A percentile compares a stretch with the other conserved stretches of the same genome.
Conservation (phyloP, 23 red algal genomes). For the Agarophyton chilense region DNA sequence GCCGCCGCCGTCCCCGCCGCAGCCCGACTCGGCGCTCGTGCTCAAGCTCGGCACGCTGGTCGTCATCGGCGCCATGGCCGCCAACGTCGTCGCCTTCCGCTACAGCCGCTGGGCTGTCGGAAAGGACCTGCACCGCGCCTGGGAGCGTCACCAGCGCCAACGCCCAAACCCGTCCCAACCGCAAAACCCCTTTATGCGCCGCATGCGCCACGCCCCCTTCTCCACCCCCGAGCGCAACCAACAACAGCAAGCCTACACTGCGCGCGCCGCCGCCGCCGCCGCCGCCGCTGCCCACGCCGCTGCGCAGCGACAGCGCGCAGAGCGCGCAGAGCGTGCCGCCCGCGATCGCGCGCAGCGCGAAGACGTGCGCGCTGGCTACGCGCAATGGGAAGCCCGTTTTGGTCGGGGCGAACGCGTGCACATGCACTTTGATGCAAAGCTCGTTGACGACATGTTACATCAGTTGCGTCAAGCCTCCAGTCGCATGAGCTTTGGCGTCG, state of each 20-base stretch:
- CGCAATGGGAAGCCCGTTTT: conserved; percentile 40
- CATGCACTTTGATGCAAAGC: conserved; percentile 11
- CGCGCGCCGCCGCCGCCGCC: neutral
- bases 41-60: conserved; percentile 44
- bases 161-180: neutral
- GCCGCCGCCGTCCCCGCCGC: neutral
- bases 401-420: neutral
- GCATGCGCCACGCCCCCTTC: neutral
- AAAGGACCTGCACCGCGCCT: conserved; percentile 79
- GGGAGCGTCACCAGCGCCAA: conserved; percentile 62
- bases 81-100: conserved; percentile 68
- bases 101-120: conserved; percentile 77
- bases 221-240: neutral
- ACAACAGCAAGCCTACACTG: neutral
- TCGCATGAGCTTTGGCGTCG: neutral
- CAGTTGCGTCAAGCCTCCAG: conserved; percentile 2
- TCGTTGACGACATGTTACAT: conserved; percentile 32
- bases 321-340: too few species aligned
- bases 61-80: conserved; percentile 68
- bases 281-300: neutral
- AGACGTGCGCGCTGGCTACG: conserved; percentile 10
- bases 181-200: neutral
- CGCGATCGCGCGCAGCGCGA: conserved; percentile 8
- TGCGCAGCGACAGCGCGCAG: neutral
- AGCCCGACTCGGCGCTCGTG: neutral